These are phyloP conservation scores for Ceratocystis ficicola DNA, from an alignment of 2,329 filamentous ascomycete genomes.

Conservation along the genomic window DNA sequence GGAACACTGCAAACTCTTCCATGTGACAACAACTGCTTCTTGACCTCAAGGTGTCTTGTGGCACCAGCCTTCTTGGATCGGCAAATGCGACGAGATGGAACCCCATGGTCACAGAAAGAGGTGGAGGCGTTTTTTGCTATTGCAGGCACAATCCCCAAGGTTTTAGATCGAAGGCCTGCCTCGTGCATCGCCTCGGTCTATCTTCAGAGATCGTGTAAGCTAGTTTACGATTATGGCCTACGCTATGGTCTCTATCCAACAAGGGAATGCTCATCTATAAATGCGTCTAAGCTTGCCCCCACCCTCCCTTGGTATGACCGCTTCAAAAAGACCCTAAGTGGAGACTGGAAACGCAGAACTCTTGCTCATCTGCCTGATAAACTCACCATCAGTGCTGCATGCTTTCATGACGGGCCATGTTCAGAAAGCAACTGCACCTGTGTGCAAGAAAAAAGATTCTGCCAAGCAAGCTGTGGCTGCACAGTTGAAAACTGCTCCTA, in stretches of 20 bases:
- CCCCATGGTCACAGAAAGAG: conserved; percentile 8
- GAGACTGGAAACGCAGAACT: conserved; percentile 45
- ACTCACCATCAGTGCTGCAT: conserved; percentile 50
- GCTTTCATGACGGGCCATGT: conserved; percentile 58
- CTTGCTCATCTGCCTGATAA: conserved; percentile 44
- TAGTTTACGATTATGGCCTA: conserved; percentile 6
- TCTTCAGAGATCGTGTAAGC: conserved; percentile 19
- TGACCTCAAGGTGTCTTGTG: not conserved
- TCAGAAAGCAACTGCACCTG: conserved; percentile 50
- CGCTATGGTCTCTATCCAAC: conserved; percentile 4
- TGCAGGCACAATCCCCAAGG: conserved; percentile 16
- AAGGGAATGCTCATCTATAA: not conserved
- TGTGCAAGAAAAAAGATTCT: conserved; percentile 48
- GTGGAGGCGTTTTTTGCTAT: conserved; percentile 4
- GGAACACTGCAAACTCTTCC: not conserved
- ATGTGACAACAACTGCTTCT: conserved; percentile 19
- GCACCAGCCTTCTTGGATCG: not conserved
- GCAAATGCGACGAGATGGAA: conserved; percentile 9
- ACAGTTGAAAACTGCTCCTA: conserved; percentile 46
- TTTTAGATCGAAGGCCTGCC: conserved; percentile 8
- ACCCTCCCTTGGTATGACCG: conserved; percentile 45
- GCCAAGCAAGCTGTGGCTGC: conserved; percentile 61
- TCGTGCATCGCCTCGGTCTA: conserved; percentile 19
- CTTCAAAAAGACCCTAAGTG: conserved; percentile 40
- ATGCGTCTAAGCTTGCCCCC: conserved; percentile 27